Base-by-base conservation (phyloP, 805 yeast genomes). In the Blastobotrys peoriensis region DNA sequence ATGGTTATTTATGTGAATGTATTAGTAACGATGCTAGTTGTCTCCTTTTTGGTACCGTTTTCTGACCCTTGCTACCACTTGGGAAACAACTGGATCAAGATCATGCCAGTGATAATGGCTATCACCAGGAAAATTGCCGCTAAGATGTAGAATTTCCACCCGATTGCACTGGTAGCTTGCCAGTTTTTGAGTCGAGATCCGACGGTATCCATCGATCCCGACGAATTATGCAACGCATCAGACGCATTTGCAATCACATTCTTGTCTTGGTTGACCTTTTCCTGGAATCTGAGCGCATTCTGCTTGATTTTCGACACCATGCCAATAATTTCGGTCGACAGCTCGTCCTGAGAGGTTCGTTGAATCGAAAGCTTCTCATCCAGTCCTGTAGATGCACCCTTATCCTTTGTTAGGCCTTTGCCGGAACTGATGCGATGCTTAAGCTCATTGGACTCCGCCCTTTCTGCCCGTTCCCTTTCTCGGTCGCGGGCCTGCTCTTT, bases 221-320 rank as follows among this genome's bases (percentile, higher is more conserved):
- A 53, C 10, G 69, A 61, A 33, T 53, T 52, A 36, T 62, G 60
- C 30, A 68, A 45, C 3, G 71, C 63, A 5, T 54, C 59, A n/a
- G 60, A 49, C 0, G 73, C 62, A 2, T 57, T 45, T 23, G 48
- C 47, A 10, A 69, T 64, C 4, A 65, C 60, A 20, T 58, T 61
- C 8, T 47, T 49, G 47, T 68, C 73, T 17, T 53, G 43, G 20
- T 58, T 58, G n/a, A 69, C 54, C 53, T 68, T 66, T 56, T 70
- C 46, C 55, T 58, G 50, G 67, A 75, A 67, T 4, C 56, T 53
- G 23, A 66, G 50, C 1, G 82, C 81, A 16, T 77, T 73, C 20
- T 61, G 57, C 49, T 73, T 75, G 50, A 78, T 67, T 5, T 66
- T 60, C 5, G 67, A 54, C 0, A 79, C 78, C 61, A 78, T 67